Base-by-base conservation (phyloP, 2,329 filamentous ascomycete species). In the Byssoonygena ceratinophila region DNA sequence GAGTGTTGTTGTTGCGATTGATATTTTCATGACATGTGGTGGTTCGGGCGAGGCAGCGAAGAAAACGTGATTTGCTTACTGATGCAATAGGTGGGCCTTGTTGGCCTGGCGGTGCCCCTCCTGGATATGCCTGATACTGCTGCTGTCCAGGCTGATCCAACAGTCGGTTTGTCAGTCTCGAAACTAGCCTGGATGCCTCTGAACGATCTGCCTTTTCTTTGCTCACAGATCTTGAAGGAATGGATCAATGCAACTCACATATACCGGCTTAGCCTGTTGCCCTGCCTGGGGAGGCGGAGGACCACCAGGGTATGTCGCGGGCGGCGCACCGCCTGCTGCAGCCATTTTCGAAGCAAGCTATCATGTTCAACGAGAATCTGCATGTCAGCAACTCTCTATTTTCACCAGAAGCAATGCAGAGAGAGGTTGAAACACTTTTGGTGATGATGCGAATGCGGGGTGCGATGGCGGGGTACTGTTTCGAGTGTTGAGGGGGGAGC, bases 51-150 rank as follows among this genome's bases (percentile, higher is more conserved):
- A 44, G 18, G 41, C 16, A 56, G 44, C 37, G 31, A 58, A 47
- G 56, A 50, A 57, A 55, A 54, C 50, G 58, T 55, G 32, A 54
- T 48, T 55, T 58, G 63, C 68, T 66, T 70, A 70, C 68, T 63
- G 66, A 60, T 52, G 53, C 60, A 47, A 61, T 60, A 72, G 73
- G 64, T 77, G 81, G 58, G 77, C 73, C 69, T 80, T 76, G 67
- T 81, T 80, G 61, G 73, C 70, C 55, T 66, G 68, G 7, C 4
- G 46, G 39, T 20, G 39, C 45, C 23, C 29, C 49, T 32, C 54
- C 54, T 8, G 54, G 54, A n/a, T 56, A 56, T 9, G 54, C 51
- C 23, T 56, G 54, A 25, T 56, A 56, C 32, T 56, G 54, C 36
- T 57, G 60, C 36, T 59, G 57, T 49, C 57, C 56, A 9, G 58